Conservation (phyloP, 345 rosid species). For the Excoecaria agallocha region DNA sequence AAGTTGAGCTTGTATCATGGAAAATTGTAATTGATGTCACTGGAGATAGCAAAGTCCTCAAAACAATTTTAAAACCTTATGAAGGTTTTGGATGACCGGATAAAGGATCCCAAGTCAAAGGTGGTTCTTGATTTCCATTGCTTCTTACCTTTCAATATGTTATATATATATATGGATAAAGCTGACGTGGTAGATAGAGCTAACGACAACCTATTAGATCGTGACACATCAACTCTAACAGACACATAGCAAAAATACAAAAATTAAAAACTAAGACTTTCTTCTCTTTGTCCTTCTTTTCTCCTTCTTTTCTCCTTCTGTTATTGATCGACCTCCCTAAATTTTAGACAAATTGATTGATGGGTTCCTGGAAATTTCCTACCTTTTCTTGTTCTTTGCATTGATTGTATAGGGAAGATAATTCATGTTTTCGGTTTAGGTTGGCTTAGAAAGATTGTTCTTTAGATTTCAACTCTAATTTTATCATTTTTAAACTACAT, state of each 20-base stretch:
- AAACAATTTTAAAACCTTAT: slow-evolving; percentile 54
- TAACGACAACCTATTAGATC: no score
- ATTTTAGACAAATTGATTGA: no score
- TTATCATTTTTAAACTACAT: slow-evolving; percentile 68
- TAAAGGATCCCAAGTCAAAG: slow-evolving; percentile 62
- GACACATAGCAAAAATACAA: no score
- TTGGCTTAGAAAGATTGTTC: slow-evolving; percentile 47
- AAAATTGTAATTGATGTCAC: slow-evolving; percentile 52
- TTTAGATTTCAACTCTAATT: slow-evolving; percentile 36
- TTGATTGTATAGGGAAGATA: slow-evolving; percentile 53
- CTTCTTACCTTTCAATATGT: no score
- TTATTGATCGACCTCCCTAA: no score
- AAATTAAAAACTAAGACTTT: no score
- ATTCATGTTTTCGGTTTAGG: slow-evolving; percentile 47
- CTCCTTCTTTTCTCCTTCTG: no score
- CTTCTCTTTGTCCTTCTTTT: no score
- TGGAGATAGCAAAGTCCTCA: slow-evolving; percentile 55
- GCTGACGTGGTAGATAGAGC: no score
- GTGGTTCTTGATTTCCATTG: slow-evolving; percentile 24
- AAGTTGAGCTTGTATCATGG: slow-evolving; percentile 66
- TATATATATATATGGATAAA: no score
- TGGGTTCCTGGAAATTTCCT: slow-evolving; percentile 91
- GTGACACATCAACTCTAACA: no score
- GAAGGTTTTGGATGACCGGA: slow-evolving; percentile 71
- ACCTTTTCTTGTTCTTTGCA: slow-evolving; percentile 66